Evolutionary conservation across 1,284 basidiomycete species (phyloP).

Genomic region (Sutorius eximius): DNA sequence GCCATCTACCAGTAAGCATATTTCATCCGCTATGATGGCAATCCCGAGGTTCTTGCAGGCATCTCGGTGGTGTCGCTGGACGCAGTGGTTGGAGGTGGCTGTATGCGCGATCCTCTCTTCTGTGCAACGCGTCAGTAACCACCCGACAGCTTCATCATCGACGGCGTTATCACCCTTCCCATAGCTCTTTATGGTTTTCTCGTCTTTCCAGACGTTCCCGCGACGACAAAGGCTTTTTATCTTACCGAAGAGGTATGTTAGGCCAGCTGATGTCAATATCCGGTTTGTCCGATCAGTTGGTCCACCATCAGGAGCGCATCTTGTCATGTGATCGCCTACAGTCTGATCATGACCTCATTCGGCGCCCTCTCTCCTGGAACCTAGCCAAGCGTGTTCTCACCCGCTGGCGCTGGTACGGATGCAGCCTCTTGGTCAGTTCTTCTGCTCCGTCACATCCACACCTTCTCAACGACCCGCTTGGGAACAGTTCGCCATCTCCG

Average conservation of each 20-base stretch:
- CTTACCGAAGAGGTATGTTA: slow-evolving; percentile 52
- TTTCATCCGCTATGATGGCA: not conserved
- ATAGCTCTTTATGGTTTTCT: slow-evolving; percentile 73
- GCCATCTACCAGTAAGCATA: slow-evolving; percentile 53
- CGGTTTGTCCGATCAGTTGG: not conserved
- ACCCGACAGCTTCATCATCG: slow-evolving; percentile 61
- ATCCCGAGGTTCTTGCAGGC: slow-evolving; percentile 27
- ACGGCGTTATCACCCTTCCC: slow-evolving; percentile 71
- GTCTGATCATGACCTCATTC: slow-evolving; percentile 39
- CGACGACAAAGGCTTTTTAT: slow-evolving; percentile 65
- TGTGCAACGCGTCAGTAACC: not conserved
- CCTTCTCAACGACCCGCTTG: not conserved
- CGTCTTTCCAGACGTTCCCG: slow-evolving; percentile 71
- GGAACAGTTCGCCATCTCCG: slow-evolving; percentile 58
- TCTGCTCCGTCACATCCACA: not conserved
- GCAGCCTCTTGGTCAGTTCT: slow-evolving; percentile 54
- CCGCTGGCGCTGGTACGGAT: slow-evolving; percentile 70
- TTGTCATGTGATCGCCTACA: slow-evolving; percentile 51
- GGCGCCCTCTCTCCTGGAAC: slow-evolving; percentile 49
- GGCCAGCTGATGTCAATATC: not conserved
- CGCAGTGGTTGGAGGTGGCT: slow-evolving; percentile 74
- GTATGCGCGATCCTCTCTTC: slow-evolving; percentile 36
- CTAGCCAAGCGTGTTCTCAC: slow-evolving; percentile 54
- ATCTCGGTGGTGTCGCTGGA: slow-evolving; percentile 58
- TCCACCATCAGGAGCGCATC: slow-evolving; percentile 47